Evolutionary conservation across 495 filamentous ascomycete species (phyloP), one percentile per base, ranked within the genome.

Genomic region (Astrothelium macrocarpum): DNA sequence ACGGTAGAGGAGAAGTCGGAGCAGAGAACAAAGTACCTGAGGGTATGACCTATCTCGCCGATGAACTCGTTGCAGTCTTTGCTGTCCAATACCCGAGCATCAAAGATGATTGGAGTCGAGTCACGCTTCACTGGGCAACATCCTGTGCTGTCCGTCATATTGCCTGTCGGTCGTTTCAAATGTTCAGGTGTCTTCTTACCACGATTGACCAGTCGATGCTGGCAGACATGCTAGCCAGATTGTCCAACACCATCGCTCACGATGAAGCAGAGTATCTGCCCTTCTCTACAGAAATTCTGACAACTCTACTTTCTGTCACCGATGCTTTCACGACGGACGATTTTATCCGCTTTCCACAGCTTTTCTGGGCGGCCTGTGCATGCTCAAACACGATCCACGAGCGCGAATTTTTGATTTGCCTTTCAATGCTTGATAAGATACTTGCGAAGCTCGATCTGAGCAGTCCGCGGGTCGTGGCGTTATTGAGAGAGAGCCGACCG

Each of bases 341-440:
- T 73, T 80, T 99, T 16, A 66, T 96, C 46, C 85, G 87, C 39
- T 96, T 93, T 66, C 92, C 94, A 7, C 91, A 97, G 68, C 77
- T 97, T 1, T 99, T 97, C 76, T 99, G 94, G 94, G 93, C 93
- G 1, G 95, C 90, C 1, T 96, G 91, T 70, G 93, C 94, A 31
- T 97, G 94, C 71, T 78, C 97, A 43, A 90, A 97, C 71, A 97
- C 94, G 1, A 91, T 96, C 65, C 91, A 96, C 65, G 94, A 97
- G 74, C 84, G 85, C 14, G 94, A 99, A 72, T 99, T 96, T 69
- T 82, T 93, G 62, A 92, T 96, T 69, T 91, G 88, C 53, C 78
- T 95, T 20, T 85, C 87, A 39, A 96, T 97, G 87, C 80, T 99
- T n/a, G 88, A 95, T 36, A 87, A 90, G 68, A 82, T 95, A 59